phyloP scores from a whole-genome alignment of 805 yeast genomes.

The Candida nemodendra region DNA sequence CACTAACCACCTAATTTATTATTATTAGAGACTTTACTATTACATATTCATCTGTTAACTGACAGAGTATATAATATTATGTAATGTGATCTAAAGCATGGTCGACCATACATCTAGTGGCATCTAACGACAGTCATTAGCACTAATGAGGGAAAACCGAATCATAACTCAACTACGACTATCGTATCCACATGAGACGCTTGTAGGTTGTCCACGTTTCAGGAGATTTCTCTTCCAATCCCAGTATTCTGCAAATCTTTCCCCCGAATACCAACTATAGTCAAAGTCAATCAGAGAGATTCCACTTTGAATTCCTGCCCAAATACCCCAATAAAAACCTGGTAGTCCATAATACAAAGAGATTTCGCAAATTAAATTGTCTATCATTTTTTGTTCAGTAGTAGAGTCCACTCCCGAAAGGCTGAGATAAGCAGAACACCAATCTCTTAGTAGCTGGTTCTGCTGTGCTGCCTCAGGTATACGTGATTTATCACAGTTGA shows the following conservation, averaged over 20 bases:
- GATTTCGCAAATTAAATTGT: constrained; percentile 53
- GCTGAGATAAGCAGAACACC: constrained; percentile 60
- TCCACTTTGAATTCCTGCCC: constrained; percentile 75
- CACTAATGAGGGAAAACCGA: too few relatives aligned
- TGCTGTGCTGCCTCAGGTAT: constrained; percentile 51
- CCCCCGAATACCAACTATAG: constrained; percentile 57
- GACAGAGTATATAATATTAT: too few relatives aligned
- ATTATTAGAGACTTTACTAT: too few relatives aligned
- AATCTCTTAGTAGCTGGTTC: constrained; percentile 47
- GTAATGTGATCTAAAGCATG: too few relatives aligned
- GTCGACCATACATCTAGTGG: too few relatives aligned
- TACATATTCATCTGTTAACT: too few relatives aligned
- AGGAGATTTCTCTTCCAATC: constrained; percentile 51
- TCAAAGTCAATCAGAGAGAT: constrained; percentile 72
- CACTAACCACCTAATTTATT: too few relatives aligned
- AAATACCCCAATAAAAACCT: constrained; percentile 82
- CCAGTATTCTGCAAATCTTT: constrained; percentile 66
- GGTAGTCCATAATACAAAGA: constrained; percentile 70
- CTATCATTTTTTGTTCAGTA: constrained; percentile 27
- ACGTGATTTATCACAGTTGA: constrained; percentile 59
- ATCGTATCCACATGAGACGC: too few relatives aligned
- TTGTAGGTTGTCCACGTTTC: too few relatives aligned
- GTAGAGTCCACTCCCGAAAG: constrained; percentile 21
- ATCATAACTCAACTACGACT: too few relatives aligned
- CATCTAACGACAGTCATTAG: too few relatives aligned